Percentiles rank a stretch among this genome's conserved stretches.
Conservation (phyloP, 1,284 basidiomycete species). For the Marasmius fiardii region DNA sequence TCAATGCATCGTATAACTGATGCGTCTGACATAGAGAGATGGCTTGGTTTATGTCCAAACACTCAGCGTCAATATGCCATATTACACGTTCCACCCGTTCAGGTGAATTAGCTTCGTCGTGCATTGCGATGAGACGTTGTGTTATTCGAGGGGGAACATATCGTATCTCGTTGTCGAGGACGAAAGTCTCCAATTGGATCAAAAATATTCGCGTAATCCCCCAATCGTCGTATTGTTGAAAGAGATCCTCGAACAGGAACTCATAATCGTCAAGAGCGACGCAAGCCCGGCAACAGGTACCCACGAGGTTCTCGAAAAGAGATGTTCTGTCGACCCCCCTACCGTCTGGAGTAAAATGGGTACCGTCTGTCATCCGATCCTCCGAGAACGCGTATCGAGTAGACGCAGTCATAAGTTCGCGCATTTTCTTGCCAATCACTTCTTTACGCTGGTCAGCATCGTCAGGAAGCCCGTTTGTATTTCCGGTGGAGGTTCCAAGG, state of each 20-base stretch:
- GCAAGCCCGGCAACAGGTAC: slow-evolving; percentile 80
- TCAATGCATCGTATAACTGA: slow-evolving; percentile 88
- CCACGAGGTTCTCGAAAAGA: slow-evolving; percentile 87
- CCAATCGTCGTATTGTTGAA: slow-evolving; percentile 82
- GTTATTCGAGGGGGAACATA: slow-evolving; percentile 85
- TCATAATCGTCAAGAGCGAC: slow-evolving; percentile 78
- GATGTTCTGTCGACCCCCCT: slow-evolving; percentile 90
- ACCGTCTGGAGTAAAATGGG: slow-evolving; percentile 79
- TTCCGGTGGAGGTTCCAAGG: slow-evolving; percentile 79
- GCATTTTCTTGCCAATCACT: slow-evolving; percentile 76
- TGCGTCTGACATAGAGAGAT: slow-evolving; percentile 83
- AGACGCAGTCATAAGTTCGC: slow-evolving; percentile 85
- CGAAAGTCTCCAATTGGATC: slow-evolving; percentile 78
- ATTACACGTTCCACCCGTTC: slow-evolving; percentile 87
- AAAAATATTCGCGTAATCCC: slow-evolving; percentile 92
- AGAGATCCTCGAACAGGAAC: slow-evolving; percentile 92
- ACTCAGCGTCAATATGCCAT: slow-evolving; percentile 92
- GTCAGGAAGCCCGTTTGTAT: slow-evolving; percentile 84
- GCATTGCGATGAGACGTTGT: slow-evolving; percentile 79
- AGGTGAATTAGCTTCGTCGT: slow-evolving; percentile 70
- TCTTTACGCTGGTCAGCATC: slow-evolving; percentile 52
- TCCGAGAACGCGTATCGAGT: slow-evolving; percentile 91
- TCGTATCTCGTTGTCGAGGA: slow-evolving; percentile 73
- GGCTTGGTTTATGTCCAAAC: slow-evolving; percentile 92
- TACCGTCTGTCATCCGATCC: slow-evolving; percentile 87